Evolutionary conservation across 352 stramenopile genomes (phyloP).

Genomic region (Phytophthora constricta): DNA sequence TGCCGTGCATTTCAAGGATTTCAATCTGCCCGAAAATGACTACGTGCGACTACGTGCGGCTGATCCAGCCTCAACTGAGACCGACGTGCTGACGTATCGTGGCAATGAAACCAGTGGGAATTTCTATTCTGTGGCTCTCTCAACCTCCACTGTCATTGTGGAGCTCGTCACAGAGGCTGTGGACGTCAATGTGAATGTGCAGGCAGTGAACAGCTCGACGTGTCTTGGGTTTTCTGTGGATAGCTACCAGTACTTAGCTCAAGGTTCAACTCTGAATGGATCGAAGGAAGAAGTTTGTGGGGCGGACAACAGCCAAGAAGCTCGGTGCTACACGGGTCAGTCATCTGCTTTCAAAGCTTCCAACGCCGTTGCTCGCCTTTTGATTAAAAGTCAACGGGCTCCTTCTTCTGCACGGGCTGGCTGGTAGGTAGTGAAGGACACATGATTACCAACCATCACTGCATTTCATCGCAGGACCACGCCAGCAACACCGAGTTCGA

Average conservation of each 20-base stretch:
- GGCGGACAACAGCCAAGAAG: constrained; percentile 66
- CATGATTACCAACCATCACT: constrained; percentile 85
- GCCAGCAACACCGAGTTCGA: constrained; percentile 74
- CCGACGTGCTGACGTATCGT: constrained; percentile 38
- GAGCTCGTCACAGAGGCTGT: constrained; percentile 53
- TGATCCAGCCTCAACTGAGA: constrained; percentile 33
- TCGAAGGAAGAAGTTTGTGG: constrained; percentile 66
- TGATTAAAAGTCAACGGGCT: constrained; percentile 66
- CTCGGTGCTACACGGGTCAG: constrained; percentile 46
- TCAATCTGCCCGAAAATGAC: constrained; percentile 64
- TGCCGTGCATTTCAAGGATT: constrained; percentile 60
- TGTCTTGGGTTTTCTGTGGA: constrained; percentile 64
- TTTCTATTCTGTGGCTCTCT: constrained; percentile 53
- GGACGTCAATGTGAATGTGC: neutral
- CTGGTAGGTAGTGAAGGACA: constrained; percentile 78
- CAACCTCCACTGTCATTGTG: constrained; percentile 48
- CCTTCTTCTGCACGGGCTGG: constrained; percentile 81
- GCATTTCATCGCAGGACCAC: constrained; percentile 55
- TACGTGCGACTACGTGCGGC: constrained; percentile 52
- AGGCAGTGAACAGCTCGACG: constrained; percentile 26
- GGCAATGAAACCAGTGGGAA: constrained; percentile 33
- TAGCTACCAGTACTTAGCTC: constrained; percentile 50
- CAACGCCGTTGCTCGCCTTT: constrained; percentile 56
- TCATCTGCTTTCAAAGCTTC: constrained; percentile 31
- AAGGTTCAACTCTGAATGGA: constrained; percentile 32